Percentiles rank a stretch among this genome's conserved stretches.
phyloP scores from a whole-genome alignment of 176 grass and related monocot genomes.

The Bolboschoenus planiculmis region DNA sequence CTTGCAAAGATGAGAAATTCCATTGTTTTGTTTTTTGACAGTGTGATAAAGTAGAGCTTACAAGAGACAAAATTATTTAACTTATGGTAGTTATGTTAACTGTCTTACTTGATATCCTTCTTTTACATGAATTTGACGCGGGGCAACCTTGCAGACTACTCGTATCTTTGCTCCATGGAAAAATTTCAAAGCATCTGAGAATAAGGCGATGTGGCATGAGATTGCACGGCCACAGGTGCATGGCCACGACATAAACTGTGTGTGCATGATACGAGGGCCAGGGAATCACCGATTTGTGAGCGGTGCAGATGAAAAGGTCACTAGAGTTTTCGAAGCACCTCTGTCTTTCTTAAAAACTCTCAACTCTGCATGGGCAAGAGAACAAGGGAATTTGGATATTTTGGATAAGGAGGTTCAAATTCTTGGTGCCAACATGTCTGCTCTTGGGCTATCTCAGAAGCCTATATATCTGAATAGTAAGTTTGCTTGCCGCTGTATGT shows the following conservation, averaged over 20 bases:
- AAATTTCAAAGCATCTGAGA: constrained; percentile 39
- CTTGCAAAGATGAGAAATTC: background rate
- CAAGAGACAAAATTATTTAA: too few species aligned
- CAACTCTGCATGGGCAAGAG: constrained; percentile 55
- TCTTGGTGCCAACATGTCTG: constrained; percentile 98
- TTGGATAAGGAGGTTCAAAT: constrained; percentile 53
- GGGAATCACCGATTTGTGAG: constrained; percentile 85
- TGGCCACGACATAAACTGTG: constrained; percentile 93
- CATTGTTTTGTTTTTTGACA: background rate
- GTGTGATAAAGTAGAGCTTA: background rate
- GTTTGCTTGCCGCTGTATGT: background rate
- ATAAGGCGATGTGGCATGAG: constrained; percentile 56
- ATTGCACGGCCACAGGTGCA: constrained; percentile 81
- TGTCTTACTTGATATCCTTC: constrained; percentile 17
- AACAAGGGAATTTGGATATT: constrained; percentile 44
- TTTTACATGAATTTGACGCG: constrained; percentile 6
- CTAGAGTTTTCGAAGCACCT: constrained; percentile 89
- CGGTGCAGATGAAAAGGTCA: constrained; percentile 98
- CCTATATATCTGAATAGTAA: constrained; percentile 89
- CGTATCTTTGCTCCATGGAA: constrained; percentile 84
- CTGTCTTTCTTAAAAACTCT: constrained; percentile 88
- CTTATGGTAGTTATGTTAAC: background rate
- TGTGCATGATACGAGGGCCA: constrained; percentile 56
- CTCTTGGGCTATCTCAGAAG: constrained; percentile 96
- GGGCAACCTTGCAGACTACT: constrained; percentile 57